Evolutionary conservation across 345 rosid genomes (phyloP).

Genomic region (Cardamine resedifolia): DNA sequence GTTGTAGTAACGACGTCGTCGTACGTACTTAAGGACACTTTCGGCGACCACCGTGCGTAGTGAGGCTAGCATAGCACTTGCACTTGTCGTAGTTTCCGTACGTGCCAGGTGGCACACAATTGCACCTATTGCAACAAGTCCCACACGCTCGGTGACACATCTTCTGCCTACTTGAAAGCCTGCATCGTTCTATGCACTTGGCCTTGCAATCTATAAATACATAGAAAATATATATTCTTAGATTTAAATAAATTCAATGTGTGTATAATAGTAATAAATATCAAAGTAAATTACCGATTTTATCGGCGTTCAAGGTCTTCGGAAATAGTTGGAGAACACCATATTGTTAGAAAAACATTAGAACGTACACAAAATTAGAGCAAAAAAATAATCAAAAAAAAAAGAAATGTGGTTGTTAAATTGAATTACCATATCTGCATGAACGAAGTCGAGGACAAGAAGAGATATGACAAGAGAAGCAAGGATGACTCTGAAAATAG

Average conservation of each 20-base stretch:
- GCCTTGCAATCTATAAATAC: slow-evolving; percentile 48
- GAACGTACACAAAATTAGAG: neutral
- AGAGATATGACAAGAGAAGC: slow-evolving; percentile 53
- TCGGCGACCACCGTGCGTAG: slow-evolving; percentile 62
- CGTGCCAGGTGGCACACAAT: slow-evolving; percentile 72
- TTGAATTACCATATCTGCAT: slow-evolving; percentile 29
- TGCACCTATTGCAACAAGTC: slow-evolving; percentile 65
- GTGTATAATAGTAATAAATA: neutral
- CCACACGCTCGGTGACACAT: slow-evolving; percentile 68
- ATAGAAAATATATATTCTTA: neutral
- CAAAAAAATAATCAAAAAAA: neutral
- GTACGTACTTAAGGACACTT: slow-evolving; percentile 57
- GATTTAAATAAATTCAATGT: neutral
- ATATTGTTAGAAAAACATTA: neutral
- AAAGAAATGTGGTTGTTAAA: neutral
- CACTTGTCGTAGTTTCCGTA: slow-evolving; percentile 52
- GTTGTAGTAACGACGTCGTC: neutral
- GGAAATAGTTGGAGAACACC: neutral
- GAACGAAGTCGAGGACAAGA: slow-evolving; percentile 40
- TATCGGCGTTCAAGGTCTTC: slow-evolving; percentile 4
- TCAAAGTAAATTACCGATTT: slow-evolving; percentile 24
- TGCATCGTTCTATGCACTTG: slow-evolving; percentile 57
- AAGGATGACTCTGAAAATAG: slow-evolving; percentile 33
- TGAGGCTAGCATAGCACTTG: slow-evolving; percentile 60
- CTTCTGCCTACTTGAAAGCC: slow-evolving; percentile 48